Base-by-base conservation (phyloP, 495 filamentous ascomycete species). In the Aspergillus coremiiformis region DNA sequence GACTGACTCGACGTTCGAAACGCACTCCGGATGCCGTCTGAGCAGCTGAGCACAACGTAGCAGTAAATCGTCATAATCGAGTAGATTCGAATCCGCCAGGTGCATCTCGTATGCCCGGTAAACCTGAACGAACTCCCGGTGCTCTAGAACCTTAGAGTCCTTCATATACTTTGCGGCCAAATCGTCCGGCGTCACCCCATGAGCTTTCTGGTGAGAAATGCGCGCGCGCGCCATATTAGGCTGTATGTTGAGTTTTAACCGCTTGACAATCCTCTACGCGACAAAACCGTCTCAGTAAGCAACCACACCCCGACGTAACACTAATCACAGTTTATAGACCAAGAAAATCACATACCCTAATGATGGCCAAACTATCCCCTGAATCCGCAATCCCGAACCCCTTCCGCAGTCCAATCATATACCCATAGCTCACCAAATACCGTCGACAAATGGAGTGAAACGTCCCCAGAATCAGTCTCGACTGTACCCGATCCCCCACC, bases 21-120 rank as follows among this genome's bases (percentile, higher is more conserved):
- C 91, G 60, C 90, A 97, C n/a, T 83, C 72, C 1, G 90, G 92
- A 53, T 87, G 79, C 44, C 78, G 70, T 42, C 79, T 78, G 14
- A 99, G 80, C 9, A 99, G 79, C 26, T 95, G 83, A 5, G 83
- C 84, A 54, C 93, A 96, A 42, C 84, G 82, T 12, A 95, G 70
- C 5, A 99, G 79, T 3, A 99, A 78, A 60, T 99, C 94, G 60
- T 99, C 94, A 57, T 95, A 99, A 65, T 99, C 94, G 5, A 99
- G 76, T 29, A 96, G 74, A 58, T 94, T 95, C 0, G 88, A 90
- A 4, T 76, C 70, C 30, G 82, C 74, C 39, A 97, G 67, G 29
- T 86, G 80, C 4, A 69, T 71, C 62, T 96, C 83, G 55, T 99
- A 99, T 51, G 87, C 86, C 17, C 73, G 66, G 62, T 87, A 97